Conservation (phyloP, 2,329 filamentous ascomycete genomes). For the Trichoderma sp. region DNA sequence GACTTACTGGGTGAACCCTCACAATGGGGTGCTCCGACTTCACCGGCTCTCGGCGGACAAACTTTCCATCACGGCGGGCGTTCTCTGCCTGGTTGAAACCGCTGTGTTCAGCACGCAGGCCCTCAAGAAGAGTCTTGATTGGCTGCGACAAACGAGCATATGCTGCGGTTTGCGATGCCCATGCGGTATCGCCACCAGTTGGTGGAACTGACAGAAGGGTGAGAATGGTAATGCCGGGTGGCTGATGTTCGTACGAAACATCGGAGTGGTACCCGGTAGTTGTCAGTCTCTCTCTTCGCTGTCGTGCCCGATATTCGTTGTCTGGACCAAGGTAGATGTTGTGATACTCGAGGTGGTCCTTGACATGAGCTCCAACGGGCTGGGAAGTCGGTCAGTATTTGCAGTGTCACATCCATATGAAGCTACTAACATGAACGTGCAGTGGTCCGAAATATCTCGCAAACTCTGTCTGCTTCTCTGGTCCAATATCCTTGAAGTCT, state of each 20-base stretch:
- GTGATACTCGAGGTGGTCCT: conserved; percentile 13
- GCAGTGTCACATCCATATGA: too few relatives aligned
- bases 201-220: conserved; percentile 50
- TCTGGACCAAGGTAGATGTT: conserved; percentile 16
- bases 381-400: background rate
- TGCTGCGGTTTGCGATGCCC: conserved; percentile 47
- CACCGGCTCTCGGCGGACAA: conserved; percentile 6
- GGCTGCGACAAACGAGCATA: conserved; percentile 45
- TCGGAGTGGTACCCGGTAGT: conserved; percentile 47
- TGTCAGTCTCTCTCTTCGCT: conserved; percentile 4
- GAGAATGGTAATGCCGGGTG: conserved; percentile 50
- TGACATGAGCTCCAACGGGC: conserved; percentile 17
- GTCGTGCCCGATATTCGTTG: conserved; percentile 7
- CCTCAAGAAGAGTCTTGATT: conserved; percentile 43
- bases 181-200: conserved; percentile 48
- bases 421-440: background rate
- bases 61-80: conserved; percentile 36
- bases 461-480: conserved; percentile 10
- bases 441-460: conserved; percentile 12
- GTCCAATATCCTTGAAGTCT: conserved; percentile 34
- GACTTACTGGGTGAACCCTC: conserved; percentile 46
- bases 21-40: conserved; percentile 42
- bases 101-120: conserved; percentile 46
- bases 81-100: conserved; percentile 43
- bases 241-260: conserved; percentile 51